A percentile compares a stretch with the other conserved stretches of the same genome.
phyloP scores from a whole-genome alignment of 176 grass and related monocot genomes.

The Carex myosuroides region DNA sequence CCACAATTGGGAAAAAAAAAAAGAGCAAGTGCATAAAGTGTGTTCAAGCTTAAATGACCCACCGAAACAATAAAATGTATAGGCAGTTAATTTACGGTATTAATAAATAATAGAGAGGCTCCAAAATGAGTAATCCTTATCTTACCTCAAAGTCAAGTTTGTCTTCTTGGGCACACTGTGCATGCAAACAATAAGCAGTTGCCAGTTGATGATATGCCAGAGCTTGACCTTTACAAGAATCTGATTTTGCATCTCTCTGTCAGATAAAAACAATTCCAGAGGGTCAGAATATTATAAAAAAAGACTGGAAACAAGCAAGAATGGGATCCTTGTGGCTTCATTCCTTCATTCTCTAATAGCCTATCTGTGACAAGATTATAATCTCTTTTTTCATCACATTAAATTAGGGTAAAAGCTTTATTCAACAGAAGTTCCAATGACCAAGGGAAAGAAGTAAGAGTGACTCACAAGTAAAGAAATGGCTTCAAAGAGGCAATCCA shows the following conservation, averaged over 20 bases:
- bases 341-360: not conserved
- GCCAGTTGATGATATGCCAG: conserved; percentile 47
- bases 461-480: conserved; percentile 79
- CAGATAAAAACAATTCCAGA: conserved; percentile 19
- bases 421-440: not conserved
- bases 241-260: conserved; percentile 29
- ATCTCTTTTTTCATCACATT: not conserved
- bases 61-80: not conserved
- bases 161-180: conserved; percentile 72
- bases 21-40: conserved; percentile 7
- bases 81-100: not conserved
- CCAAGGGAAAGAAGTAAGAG: not conserved
- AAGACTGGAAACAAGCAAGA: not conserved
- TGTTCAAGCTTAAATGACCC: not conserved
- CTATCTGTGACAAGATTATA: not conserved
- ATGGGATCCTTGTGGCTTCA: not conserved
- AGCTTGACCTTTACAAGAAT: conserved; percentile 28
- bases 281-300: conserved; percentile 9
- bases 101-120: not conserved
- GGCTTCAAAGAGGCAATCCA: conserved; percentile 62
- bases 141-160: conserved; percentile 51
- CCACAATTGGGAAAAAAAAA: not conserved
- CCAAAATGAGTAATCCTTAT: not conserved
- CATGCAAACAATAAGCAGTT: conserved; percentile 59
- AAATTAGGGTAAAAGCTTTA: not conserved